A percentile compares a stretch with the other conserved stretches of the same genome.
phyloP scores from a whole-genome alignment of 257 asterid genomes.

The Agastache rugosa region DNA sequence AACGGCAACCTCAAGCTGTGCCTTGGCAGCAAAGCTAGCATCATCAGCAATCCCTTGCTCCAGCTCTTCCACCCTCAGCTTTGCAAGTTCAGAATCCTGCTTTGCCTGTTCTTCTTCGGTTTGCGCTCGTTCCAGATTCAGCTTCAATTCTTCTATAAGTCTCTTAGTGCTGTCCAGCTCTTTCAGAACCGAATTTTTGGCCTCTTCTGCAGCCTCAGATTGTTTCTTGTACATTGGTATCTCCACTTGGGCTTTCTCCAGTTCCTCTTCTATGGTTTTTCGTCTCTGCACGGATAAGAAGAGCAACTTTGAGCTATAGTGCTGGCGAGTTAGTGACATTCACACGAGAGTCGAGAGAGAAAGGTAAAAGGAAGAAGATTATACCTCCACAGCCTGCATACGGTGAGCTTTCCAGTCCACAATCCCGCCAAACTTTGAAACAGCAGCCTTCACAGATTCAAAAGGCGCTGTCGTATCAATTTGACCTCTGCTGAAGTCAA shows the following conservation, averaged over 20 bases:
- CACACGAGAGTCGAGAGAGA: not conserved
- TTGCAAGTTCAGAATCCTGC: constrained; percentile 94
- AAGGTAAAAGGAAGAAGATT: constrained; percentile 5
- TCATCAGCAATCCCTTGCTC: constrained; percentile 90
- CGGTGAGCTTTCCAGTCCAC: constrained; percentile 99
- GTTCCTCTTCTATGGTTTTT: constrained; percentile 78
- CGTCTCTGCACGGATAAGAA: constrained; percentile 69
- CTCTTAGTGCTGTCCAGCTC: constrained; percentile 83
- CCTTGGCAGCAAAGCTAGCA: constrained; percentile 88
- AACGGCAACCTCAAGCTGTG: constrained; percentile 93
- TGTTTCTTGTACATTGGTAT: constrained; percentile 75
- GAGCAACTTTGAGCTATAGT: constrained; percentile 7
- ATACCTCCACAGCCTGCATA: constrained; percentile 87
- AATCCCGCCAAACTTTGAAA: constrained; percentile 95
- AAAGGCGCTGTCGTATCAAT: constrained; percentile 91
- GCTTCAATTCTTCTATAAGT: constrained; percentile 87
- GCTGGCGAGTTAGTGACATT: not conserved
- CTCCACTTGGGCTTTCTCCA: constrained; percentile 78
- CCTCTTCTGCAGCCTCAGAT: constrained; percentile 77
- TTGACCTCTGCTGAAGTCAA: constrained; percentile 48
- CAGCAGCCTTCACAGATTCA: constrained; percentile 97
- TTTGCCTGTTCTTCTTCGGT: constrained; percentile 92
- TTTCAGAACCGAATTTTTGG: constrained; percentile 66
- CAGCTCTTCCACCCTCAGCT: constrained; percentile 84
- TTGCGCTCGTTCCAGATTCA: constrained; percentile 87